These are phyloP conservation scores for Moesziomyces sp. DNA, from an alignment of 1,284 basidiomycete species.

Conservation along the genomic window DNA sequence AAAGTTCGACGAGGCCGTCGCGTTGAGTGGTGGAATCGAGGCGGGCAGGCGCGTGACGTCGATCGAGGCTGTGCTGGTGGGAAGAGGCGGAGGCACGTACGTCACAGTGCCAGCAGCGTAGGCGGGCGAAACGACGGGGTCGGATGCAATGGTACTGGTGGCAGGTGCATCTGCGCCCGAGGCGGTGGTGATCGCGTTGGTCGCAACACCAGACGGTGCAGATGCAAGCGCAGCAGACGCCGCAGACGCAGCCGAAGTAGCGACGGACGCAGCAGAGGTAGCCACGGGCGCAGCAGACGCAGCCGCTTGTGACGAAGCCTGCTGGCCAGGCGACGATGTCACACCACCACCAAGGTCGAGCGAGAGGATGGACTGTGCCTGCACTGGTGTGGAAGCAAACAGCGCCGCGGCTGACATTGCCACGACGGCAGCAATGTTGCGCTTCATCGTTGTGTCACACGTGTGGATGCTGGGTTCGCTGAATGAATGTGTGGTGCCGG, in stretches of 20 bases:
- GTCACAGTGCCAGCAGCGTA: slow-evolving; percentile 43
- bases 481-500: background rate
- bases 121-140: slow-evolving; percentile 25
- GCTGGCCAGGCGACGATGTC: slow-evolving; percentile 8
- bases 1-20: slow-evolving; percentile 53
- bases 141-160: slow-evolving; percentile 25
- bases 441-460: slow-evolving; percentile 15
- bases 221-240: slow-evolving; percentile 3
- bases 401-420: slow-evolving; percentile 33
- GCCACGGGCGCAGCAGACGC: slow-evolving; percentile 4
- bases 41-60: slow-evolving; percentile 36
- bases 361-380: slow-evolving; percentile 22
- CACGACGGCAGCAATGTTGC: slow-evolving; percentile 22
- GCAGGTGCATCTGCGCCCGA: slow-evolving; percentile 30
- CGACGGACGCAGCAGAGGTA: slow-evolving; percentile 1
- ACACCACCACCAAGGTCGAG: slow-evolving; percentile 22
- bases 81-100: slow-evolving; percentile 32
- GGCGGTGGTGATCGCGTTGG: slow-evolving; percentile 10
- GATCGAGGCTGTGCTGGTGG: slow-evolving; percentile 20
- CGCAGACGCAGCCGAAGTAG: slow-evolving; percentile 5
- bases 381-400: slow-evolving; percentile 14
- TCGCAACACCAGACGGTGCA: background rate
- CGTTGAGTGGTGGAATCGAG: slow-evolving; percentile 15
- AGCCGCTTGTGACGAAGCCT: slow-evolving; percentile 7
- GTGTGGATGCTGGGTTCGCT: no score